Evolutionary conservation across 768 basidiomycete species (phyloP).

Genomic region (Naematelia aurantialba): DNA sequence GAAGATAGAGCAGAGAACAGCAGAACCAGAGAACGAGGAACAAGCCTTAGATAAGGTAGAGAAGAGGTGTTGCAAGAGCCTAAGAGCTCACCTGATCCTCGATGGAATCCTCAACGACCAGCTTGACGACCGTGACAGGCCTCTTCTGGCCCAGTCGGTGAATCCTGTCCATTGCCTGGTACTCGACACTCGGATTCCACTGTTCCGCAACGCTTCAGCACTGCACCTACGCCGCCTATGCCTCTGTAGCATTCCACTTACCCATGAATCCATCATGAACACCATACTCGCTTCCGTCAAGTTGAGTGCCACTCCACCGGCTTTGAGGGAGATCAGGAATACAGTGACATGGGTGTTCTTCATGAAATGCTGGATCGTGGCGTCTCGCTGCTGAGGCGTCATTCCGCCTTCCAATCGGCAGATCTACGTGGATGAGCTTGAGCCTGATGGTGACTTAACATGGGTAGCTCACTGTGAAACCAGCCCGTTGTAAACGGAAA

Average conservation of each 20-base stretch:
- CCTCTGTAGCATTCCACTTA: background rate
- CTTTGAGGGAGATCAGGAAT: constrained; percentile 91
- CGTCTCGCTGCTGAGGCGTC: constrained; percentile 92
- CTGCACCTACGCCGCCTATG: too few relatives aligned
- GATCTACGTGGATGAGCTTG: constrained; percentile 56
- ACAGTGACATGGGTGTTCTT: constrained; percentile 90
- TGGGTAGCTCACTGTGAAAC: constrained; percentile 66
- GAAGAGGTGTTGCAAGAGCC: background rate
- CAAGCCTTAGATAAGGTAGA: background rate
- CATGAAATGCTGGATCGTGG: constrained; percentile 93
- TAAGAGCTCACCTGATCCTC: constrained; percentile 54
- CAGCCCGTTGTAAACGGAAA: constrained; percentile 82
- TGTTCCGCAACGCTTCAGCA: background rate
- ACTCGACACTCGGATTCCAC: constrained; percentile 88
- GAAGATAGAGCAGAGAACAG: background rate
- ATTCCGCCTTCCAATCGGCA: constrained; percentile 95
- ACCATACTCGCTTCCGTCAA: constrained; percentile 70
- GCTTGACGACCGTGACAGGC: constrained; percentile 87
- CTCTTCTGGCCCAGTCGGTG: constrained; percentile 92
- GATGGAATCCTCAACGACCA: constrained; percentile 93
- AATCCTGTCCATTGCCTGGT: constrained; percentile 83
- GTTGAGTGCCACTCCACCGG: constrained; percentile 65
- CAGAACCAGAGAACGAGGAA: background rate
- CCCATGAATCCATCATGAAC: constrained; percentile 93
- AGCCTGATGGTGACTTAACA: background rate